Percentiles rank a stretch among this genome's conserved stretches.
Conservation (phyloP, 768 basidiomycete species). For the Neoboletus subvelutipes region DNA sequence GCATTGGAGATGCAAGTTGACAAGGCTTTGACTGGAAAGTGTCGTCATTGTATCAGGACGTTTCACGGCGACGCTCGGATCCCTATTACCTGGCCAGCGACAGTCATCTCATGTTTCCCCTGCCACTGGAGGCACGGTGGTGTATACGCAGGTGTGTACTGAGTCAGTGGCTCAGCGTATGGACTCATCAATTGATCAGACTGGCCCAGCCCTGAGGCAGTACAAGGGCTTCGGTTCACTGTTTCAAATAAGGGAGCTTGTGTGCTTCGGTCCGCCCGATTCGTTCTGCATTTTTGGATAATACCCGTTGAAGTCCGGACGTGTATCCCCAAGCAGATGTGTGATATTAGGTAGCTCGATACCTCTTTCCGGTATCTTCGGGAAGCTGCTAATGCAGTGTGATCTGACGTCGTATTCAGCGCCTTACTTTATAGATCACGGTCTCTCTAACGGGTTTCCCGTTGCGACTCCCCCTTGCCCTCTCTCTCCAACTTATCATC, state of each 20-base stretch:
- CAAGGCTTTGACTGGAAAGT: not conserved
- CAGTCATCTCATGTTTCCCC: too few relatives aligned
- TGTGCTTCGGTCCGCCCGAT: constrained; percentile 10
- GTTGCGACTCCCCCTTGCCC: constrained; percentile 13
- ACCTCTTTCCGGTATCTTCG: constrained; percentile 27
- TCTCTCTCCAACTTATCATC: constrained; percentile 6
- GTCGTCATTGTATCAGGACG: not conserved
- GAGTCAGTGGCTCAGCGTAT: constrained; percentile 1
- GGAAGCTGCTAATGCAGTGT: constrained; percentile 22
- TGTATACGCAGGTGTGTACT: not conserved
- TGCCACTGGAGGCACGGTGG: not conserved
- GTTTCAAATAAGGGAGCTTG: constrained; percentile 5
- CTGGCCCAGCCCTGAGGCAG: constrained; percentile 3
- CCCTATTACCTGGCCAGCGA: not conserved
- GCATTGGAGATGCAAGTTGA: constrained; percentile 13
- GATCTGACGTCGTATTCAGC: constrained; percentile 21
- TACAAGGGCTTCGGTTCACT: not conserved
- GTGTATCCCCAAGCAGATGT: constrained; percentile 4
- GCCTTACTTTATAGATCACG: constrained; percentile 29
- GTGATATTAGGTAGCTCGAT: constrained; percentile 15
- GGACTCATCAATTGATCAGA: not conserved
- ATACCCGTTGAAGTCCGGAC: constrained; percentile 9
- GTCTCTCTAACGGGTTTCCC: constrained; percentile 1
- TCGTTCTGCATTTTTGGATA: constrained; percentile 8
- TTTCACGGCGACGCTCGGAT: not conserved